Conservation (phyloP, 768 basidiomycete genomes). For the Tulasnella sp. region DNA sequence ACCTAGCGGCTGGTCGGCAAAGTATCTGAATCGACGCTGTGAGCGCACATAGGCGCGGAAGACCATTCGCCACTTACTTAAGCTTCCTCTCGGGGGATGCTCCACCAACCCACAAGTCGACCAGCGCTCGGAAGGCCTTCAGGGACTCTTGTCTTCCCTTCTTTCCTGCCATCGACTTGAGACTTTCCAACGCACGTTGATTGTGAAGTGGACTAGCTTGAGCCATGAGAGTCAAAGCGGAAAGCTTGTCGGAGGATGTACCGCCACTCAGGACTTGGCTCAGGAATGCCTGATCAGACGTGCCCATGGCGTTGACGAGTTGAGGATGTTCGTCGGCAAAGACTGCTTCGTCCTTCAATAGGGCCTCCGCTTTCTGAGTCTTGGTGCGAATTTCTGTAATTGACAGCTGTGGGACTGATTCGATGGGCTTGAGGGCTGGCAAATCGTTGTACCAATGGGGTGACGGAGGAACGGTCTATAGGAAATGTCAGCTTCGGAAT, state of each 20-base stretch:
- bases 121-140: constrained; percentile 80
- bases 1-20: constrained; percentile 72
- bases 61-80: constrained; percentile 39
- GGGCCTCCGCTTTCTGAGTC: background rate
- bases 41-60: background rate
- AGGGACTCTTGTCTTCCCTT: constrained; percentile 88
- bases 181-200: constrained; percentile 59
- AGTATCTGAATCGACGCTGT: constrained; percentile 50
- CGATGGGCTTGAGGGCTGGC: background rate
- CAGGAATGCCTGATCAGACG: constrained; percentile 69
- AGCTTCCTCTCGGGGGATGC: constrained; percentile 83
- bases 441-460: constrained; percentile 5
- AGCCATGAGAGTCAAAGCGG: constrained; percentile 80
- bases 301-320: background rate
- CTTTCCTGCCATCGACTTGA: constrained; percentile 72
- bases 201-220: constrained; percentile 84
- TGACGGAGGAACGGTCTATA: background rate
- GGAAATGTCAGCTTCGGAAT: background rate
- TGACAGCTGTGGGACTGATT: background rate
- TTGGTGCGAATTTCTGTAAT: background rate
- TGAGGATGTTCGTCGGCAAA: background rate
- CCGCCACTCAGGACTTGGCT: constrained; percentile 76
- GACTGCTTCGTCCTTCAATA: constrained; percentile 1
- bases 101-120: constrained; percentile 97
- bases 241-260: constrained; percentile 83